Evolutionary conservation across 306 rosid species (phyloP), one percentile per base, ranked within the genome.

Genomic region (Lagenaria siceraria): DNA sequence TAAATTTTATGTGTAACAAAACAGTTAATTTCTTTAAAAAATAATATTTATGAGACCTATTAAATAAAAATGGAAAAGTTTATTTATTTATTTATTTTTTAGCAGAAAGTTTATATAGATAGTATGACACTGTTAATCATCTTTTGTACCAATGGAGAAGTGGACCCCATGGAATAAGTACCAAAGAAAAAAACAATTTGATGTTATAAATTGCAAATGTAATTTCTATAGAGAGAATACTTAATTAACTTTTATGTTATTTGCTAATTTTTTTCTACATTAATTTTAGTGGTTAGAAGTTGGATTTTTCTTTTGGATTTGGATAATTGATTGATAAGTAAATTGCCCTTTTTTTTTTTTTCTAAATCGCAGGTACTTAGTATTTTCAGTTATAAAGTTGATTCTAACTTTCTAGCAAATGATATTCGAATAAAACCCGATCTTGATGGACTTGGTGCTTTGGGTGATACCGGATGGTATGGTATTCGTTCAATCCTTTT

Each of bases 401-500:
- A 83, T 81, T 11, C 74, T 48, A 82, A 85, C 46, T 87, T 85
- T 71, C 75, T 87, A 31, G 80, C 82, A 69, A 83, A 85, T 58
- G 82, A 87, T 53, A 87, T 87, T 56, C 87, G 90, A 0, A 80
- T 85, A 42, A 83, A 81, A 78, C 84, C 86, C 7, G 88, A 87
- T 35, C 85, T 87, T 18, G 88, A 87, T 18, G 80, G 60, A 18
- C 84, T 72, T 42, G 90, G 88, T 60, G 85, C 85, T 63, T 84
- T 87, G 43, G 88, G 90, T 22, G 90, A 85, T 64, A 54, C 62
- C 6, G 88, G 88, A 11, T 87, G 90, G 90, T 85, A 85, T 64
- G 83, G 88, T 63, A 74, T 85, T 40, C 81, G 90, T 66, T 82
- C 81, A 42, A 73, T 87, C 75, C 83, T 87, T 21, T 83, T 83